Percentiles rank a stretch among this genome's conserved stretches.
Evolutionary conservation across 352 stramenopile species (phyloP).

Genomic region (Phytophthora litchii): DNA sequence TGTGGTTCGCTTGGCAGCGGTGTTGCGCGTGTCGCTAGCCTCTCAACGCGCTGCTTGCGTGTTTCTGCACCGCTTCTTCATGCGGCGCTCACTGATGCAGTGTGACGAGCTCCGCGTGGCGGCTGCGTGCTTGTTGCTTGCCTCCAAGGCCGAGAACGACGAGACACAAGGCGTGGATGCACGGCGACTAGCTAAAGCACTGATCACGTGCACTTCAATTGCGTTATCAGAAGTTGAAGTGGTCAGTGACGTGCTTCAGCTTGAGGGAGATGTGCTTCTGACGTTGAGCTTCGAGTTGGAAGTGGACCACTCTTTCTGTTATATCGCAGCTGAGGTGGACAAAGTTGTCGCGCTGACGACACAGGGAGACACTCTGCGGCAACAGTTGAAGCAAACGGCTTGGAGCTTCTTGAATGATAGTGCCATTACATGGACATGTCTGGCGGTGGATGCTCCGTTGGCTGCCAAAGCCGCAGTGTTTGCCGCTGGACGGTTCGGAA

Average conservation of each 20-base stretch:
- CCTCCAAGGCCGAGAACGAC: conserved; percentile 55
- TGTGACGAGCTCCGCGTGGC: conserved; percentile 39
- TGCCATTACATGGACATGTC: conserved; percentile 52
- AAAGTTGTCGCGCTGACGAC: conserved; percentile 33
- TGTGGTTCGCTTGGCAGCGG: conserved; percentile 35
- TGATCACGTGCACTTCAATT: conserved; percentile 6
- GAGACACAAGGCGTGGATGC: conserved; percentile 35
- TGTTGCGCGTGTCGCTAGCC: conserved; percentile 42
- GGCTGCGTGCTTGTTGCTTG: conserved; percentile 49
- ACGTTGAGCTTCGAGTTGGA: conserved; percentile 51
- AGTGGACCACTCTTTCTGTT: conserved; percentile 50
- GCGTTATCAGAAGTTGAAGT: conserved; percentile 12
- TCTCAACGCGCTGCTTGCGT: conserved; percentile 43
- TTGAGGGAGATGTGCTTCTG: conserved; percentile 52
- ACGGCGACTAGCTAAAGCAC: conserved; percentile 26
- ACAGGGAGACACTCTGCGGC: conserved; percentile 6
- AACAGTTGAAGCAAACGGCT: conserved; percentile 41
- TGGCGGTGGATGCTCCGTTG: conserved; percentile 40
- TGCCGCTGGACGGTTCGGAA: conserved; percentile 45
- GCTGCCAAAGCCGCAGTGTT: conserved; percentile 52
- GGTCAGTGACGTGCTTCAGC: conserved; percentile 21
- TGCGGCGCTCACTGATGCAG: conserved; percentile 38
- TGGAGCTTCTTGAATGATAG: conserved; percentile 70
- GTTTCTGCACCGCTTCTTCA: conserved; percentile 62
- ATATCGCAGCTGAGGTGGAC: conserved; percentile 51